Conservation (phyloP, 140 eudicot species). For the Oenanthe javanica region DNA sequence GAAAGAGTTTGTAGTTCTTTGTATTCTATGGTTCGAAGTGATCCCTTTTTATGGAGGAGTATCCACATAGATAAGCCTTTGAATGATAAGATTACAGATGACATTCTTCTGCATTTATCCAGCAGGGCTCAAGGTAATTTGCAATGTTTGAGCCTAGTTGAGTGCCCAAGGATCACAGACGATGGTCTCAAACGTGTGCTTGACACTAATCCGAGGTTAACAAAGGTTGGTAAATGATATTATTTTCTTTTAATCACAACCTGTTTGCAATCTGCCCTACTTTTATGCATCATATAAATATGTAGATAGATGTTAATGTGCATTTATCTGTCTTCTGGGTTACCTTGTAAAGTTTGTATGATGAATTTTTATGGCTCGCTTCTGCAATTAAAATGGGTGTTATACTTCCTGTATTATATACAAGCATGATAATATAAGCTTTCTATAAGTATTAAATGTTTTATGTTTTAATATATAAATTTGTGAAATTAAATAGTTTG, state of each 20-base stretch:
- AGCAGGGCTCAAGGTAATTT: constrained; percentile 65
- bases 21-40: constrained; percentile 41
- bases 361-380: background rate
- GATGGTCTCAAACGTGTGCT: constrained; percentile 61
- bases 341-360: background rate
- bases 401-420: background rate
- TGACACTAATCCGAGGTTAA: constrained; percentile 46
- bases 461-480: background rate
- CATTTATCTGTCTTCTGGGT: background rate
- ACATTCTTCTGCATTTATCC: constrained; percentile 60
- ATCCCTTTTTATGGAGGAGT: constrained; percentile 62
- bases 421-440: background rate
- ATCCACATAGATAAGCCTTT: constrained; percentile 66
- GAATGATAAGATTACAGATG: constrained; percentile 72
- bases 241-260: background rate
- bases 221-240: constrained; percentile 47
- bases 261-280: background rate
- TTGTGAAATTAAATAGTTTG: background rate
- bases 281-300: background rate
- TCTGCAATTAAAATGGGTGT: background rate
- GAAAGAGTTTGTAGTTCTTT: constrained; percentile 66
- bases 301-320: background rate
- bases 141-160: constrained; percentile 59
- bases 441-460: background rate
- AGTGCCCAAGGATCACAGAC: constrained; percentile 74